Evolutionary conservation across 768 basidiomycete genomes (phyloP).

Genomic region (Lyophyllum shimeji): DNA sequence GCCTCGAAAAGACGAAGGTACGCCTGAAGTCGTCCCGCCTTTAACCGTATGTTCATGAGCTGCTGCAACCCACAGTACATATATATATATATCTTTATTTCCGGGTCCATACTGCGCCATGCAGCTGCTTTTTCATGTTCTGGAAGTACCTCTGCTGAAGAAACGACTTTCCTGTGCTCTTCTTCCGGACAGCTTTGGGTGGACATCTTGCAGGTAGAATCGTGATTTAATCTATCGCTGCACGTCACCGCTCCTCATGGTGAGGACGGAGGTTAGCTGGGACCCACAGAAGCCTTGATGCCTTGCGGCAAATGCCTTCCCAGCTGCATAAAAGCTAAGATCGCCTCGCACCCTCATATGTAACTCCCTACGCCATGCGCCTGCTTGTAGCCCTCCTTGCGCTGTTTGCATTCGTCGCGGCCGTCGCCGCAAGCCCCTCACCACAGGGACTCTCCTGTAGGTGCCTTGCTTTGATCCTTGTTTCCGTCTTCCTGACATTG

Average conservation of each 20-base stretch:
- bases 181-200: constrained; percentile 2
- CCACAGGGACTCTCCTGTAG: neutral
- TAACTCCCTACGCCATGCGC: neutral
- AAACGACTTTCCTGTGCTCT: neutral
- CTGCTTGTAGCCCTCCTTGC: neutral
- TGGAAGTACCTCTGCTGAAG: constrained; percentile 83
- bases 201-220: constrained; percentile 19
- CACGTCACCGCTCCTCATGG: neutral
- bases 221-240: neutral
- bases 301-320: neutral
- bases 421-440: neutral
- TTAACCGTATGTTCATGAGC: constrained; percentile 2
- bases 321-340: neutral
- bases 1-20: constrained; percentile 79
- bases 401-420: neutral
- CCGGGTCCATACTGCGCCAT: constrained; percentile 82
- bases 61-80: constrained; percentile 85
- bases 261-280: too few species aligned
- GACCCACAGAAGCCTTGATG: neutral
- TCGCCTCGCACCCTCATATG: neutral
- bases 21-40: constrained; percentile 22
- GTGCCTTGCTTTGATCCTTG: neutral
- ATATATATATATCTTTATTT: constrained; percentile 91
- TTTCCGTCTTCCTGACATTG: neutral
- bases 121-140: constrained; percentile 92